Conservation (phyloP, 2,329 filamentous ascomycete species). For the Fusarium begoniae region DNA sequence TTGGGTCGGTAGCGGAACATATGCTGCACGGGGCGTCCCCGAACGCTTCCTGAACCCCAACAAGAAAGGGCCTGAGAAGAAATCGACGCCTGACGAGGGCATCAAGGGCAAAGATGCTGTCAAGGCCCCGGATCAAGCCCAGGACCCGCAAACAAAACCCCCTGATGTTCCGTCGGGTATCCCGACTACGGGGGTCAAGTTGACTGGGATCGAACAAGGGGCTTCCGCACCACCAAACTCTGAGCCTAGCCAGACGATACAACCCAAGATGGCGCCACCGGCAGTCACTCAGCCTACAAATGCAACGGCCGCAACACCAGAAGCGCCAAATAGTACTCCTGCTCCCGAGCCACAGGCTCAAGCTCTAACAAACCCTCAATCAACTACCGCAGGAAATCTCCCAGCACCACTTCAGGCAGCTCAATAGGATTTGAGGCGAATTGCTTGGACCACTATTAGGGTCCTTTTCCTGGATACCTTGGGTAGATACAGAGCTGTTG, state of each 20-base stretch:
- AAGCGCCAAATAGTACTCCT: neutral
- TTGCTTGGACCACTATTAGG: neutral
- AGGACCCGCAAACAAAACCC: conserved; percentile 10
- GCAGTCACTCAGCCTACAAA: conserved; percentile 1
- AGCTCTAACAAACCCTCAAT: neutral
- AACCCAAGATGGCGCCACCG: neutral
- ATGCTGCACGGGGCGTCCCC: conserved; percentile 80
- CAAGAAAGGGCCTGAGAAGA: conserved; percentile 39
- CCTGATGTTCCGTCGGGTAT: conserved; percentile 5
- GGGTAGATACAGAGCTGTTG: neutral
- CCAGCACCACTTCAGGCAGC: neutral
- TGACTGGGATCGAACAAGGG: neutral
- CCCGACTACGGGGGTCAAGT: neutral
- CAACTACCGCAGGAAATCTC: neutral
- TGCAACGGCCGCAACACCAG: conserved; percentile 1
- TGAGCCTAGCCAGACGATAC: conserved; percentile 8
- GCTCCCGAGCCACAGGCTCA: neutral
- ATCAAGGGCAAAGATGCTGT: conserved; percentile 26
- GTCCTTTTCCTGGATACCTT: neutral
- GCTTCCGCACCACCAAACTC: neutral
- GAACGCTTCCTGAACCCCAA: conserved; percentile 70
- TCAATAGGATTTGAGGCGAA: neutral
- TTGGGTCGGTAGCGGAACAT: conserved; percentile 77
- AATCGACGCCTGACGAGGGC: conserved; percentile 18
- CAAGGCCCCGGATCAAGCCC: conserved; percentile 19